Conservation (phyloP, 129 eudicot species). For the Helianthus tuberosus region DNA sequence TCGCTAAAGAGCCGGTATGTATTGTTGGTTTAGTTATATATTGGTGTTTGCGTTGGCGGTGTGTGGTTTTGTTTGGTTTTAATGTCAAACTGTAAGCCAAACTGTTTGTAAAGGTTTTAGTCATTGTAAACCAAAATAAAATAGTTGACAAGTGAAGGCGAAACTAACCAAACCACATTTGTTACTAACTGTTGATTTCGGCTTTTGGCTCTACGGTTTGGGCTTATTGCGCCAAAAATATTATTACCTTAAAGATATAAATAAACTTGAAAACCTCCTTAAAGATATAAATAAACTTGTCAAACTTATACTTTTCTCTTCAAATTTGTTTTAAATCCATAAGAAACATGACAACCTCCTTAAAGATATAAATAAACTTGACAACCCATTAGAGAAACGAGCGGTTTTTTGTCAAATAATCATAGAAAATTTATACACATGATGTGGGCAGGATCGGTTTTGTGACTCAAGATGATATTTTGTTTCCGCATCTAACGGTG, state of each 20-base stretch:
- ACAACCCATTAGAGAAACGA: no score
- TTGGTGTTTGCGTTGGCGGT: background rate
- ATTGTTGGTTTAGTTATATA: background rate
- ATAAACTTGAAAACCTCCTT: no score
- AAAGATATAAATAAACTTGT: background rate
- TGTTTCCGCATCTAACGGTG: slow-evolving; percentile 58
- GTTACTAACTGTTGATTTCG: no score
- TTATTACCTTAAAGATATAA: no score
- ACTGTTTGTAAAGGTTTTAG: background rate
- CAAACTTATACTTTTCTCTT: background rate
- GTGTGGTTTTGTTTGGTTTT: background rate
- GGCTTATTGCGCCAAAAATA: no score
- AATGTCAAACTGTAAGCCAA: background rate
- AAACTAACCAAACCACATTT: no score
- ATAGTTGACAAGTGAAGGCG: background rate
- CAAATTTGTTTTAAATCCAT: background rate
- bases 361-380: background rate
- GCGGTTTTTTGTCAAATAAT: background rate
- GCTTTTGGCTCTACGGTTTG: no score
- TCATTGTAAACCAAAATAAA: background rate
- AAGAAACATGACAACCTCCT: background rate
- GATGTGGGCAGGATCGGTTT: slow-evolving; percentile 41
- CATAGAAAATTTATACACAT: background rate
- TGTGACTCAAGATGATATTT: slow-evolving; percentile 61
- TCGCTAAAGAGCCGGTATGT: slow-evolving; percentile 70